Base-by-base conservation (phyloP, 2,329 filamentous ascomycete genomes). In the Microcyclospora pomicola region DNA sequence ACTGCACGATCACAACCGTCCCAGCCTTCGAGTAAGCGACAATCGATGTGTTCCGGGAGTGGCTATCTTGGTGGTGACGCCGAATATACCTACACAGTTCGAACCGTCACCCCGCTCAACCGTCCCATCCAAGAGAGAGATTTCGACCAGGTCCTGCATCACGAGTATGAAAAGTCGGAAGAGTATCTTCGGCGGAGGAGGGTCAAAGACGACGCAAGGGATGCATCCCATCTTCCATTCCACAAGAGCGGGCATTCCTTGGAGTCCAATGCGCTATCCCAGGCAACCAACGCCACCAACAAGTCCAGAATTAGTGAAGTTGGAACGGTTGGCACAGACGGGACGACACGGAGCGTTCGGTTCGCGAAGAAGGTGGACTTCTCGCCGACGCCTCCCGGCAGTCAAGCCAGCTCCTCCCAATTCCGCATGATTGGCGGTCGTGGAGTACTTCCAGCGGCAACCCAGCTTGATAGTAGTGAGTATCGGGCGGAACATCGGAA, bases 281-380 rank as follows among this genome's bases (percentile, higher is more conserved):
- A 40, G 29, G 16, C 6, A 35, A 37, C 16, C 27, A 34, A 15
- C 12, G 37, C 27, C 15, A 44, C 37, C 34, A 44, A 45, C 13
- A 36, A 35, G n/a, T 50, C 50, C 13, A 47, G 43, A 24, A 24
- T 24, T 24, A 24, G 19, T 24, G 19, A 24, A 24, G 19, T 7
- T 24, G 19, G 19, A 24, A 24, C 19, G 19, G 19, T 7, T 24
- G 19, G 19, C 19, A 24, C 19, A 7, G 19, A 24, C 19, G 19
- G 19, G 19, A 24, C 19, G 19, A 24, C 19, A 24, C 19, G 30
- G 34, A 48, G 46, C 24, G 54, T 56, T 6, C 51, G 46, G 27
- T 56, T 56, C 36, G 46, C 53, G 40, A 51, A 47, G 46, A 54
- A 55, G 42, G 46, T 54, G 33, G 50, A 54, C 19, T 42, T 55